These are phyloP conservation scores for Melaleuca quinquenervia DNA, from an alignment of 345 rosid genomes.

Conservation along the genomic window DNA sequence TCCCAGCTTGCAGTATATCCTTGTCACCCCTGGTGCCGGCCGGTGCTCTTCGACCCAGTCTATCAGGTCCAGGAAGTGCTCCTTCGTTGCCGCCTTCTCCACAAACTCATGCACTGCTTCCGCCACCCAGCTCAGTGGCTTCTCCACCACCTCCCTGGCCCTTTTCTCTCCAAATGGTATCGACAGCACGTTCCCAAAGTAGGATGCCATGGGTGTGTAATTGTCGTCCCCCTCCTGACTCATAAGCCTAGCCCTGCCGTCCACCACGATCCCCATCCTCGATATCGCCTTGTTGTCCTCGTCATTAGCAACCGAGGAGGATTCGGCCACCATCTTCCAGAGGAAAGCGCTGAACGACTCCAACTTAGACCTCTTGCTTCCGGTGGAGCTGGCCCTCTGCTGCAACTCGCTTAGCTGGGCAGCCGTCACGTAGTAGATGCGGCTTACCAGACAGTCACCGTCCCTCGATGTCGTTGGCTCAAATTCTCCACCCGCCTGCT, in stretches of 20 bases:
- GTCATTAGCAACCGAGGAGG: neutral
- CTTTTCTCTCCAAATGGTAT: slow-evolving; percentile 37
- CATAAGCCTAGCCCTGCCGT: slow-evolving; percentile 42
- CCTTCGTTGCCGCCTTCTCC: slow-evolving; percentile 23
- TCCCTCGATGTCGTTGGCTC: neutral
- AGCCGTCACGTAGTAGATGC: slow-evolving; percentile 36
- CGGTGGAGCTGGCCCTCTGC: slow-evolving; percentile 27
- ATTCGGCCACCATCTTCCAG: slow-evolving; percentile 57
- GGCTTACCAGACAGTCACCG: slow-evolving; percentile 29
- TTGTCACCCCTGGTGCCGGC: slow-evolving; percentile 40
- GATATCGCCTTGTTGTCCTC: neutral
- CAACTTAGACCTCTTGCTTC: slow-evolving; percentile 36
- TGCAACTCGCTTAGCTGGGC: slow-evolving; percentile 21
- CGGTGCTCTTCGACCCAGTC: slow-evolving; percentile 72
- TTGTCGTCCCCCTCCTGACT: neutral
- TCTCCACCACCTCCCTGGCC: slow-evolving; percentile 21
- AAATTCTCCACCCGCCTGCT: neutral
- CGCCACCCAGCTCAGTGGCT: slow-evolving; percentile 46
- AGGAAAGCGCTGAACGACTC: slow-evolving; percentile 57
- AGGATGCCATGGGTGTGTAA: neutral
- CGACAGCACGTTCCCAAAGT: slow-evolving; percentile 63
- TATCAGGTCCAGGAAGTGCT: slow-evolving; percentile 61
- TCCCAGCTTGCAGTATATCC: slow-evolving; percentile 25
- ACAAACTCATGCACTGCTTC: slow-evolving; percentile 40
- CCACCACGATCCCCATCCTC: slow-evolving; percentile 54